Evolutionary conservation across 2,329 filamentous ascomycete genomes (phyloP), one percentile per base, ranked within the genome.

Genomic region (Colletotrichum tofieldiae): DNA sequence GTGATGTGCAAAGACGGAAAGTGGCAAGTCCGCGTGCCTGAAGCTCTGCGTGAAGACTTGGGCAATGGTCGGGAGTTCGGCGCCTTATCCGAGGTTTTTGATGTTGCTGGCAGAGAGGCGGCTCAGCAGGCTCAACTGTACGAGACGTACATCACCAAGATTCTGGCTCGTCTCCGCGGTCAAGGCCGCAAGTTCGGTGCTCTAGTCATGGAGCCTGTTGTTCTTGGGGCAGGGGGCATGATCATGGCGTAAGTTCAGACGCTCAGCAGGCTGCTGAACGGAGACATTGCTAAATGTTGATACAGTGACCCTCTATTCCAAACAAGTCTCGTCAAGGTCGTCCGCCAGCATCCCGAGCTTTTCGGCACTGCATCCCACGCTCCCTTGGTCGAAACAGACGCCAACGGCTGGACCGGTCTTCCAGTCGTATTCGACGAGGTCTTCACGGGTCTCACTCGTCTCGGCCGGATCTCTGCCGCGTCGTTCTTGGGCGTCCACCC

Each of bases 351-450:
- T 9, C 82, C 89, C 0, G 78, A 88, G 18, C 82, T 93, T 6
- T 92, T 93, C 75, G 81, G 82, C 47, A 69, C 77, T 7, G 72
- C 75, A 16, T 41, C 73, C 20, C 35, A 47, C 0, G 43, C 66
- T 45, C 11, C 72, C 47, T 68, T 76, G n/a, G 23, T 35, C 12
- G 75, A 77, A 1, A 5, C 29, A 8, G 59, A 60, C 43, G 62
- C 76, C 41, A 77, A 76, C 11, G 75, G 83, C 39, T 97, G 94
- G 94, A 86, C 86, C 1, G 93, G 94, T 2, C 87, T 97, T 5
- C 94, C 94, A 0, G 84, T 97, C 49, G 86, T 97, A 75, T 94
- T 94, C 75, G 94, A 97, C 78, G 94, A 97, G 79, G 94, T 97
- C 45, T 97, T 97, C 81, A 96, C 94, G 0, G 94, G 94, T 1